Conservation (phyloP, 257 asterid genomes). For the Echites panduratus region DNA sequence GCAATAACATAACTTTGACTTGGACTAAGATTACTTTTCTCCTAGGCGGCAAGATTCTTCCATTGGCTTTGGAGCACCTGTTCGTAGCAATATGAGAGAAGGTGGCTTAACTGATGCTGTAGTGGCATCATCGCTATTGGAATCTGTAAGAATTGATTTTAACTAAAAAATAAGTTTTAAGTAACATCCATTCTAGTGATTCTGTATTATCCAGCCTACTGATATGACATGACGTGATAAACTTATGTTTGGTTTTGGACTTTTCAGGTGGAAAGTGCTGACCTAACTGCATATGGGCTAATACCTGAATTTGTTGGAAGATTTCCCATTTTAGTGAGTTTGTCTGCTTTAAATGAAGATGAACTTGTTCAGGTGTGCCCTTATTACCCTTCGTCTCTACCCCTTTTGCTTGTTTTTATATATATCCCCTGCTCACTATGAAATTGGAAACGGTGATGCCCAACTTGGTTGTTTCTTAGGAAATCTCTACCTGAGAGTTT, state of each 20-base stretch:
- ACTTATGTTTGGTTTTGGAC: constrained; percentile 22
- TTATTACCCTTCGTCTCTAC: constrained; percentile 4
- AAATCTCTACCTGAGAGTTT: neutral
- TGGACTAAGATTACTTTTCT: constrained; percentile 18
- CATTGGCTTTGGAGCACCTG: constrained; percentile 92
- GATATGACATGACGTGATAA: neutral
- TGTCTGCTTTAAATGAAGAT: constrained; percentile 76
- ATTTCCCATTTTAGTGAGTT: constrained; percentile 73
- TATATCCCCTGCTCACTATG: constrained; percentile 1
- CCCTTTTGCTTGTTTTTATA: constrained; percentile 4
- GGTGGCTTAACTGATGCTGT: constrained; percentile 51
- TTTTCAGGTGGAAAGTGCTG: constrained; percentile 79
- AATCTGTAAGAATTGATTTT: constrained; percentile 45
- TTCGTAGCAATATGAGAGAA: constrained; percentile 66
- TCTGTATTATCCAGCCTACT: neutral
- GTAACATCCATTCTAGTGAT: neutral
- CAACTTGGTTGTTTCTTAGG: neutral
- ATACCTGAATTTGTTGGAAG: constrained; percentile 97
- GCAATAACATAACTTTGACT: constrained; percentile 8
- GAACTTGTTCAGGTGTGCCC: constrained; percentile 72
- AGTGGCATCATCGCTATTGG: constrained; percentile 68
- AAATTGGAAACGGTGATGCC: neutral
- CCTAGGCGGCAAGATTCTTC: constrained; percentile 81
- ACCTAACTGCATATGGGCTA: constrained; percentile 87
- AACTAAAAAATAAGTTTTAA: neutral